phyloP scores from a whole-genome alignment of 1,284 basidiomycete genomes.

The Rhodotorula sp. region DNA sequence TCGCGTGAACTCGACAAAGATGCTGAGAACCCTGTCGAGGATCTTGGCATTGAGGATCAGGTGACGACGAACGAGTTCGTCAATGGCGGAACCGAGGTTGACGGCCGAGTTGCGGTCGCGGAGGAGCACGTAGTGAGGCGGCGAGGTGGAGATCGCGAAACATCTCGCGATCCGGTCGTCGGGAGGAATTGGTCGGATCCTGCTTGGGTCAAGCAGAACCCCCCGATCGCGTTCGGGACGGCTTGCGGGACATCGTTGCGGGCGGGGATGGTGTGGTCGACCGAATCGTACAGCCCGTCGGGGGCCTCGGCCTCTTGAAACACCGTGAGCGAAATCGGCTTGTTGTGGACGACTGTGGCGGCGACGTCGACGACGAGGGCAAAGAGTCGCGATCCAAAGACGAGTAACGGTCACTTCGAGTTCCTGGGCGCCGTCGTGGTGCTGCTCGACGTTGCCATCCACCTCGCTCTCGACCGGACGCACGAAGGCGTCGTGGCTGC shows the following conservation, averaged over 20 bases:
- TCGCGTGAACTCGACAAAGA: conserved; percentile 69
- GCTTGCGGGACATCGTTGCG: conserved; percentile 73
- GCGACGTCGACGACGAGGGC: conserved; percentile 91
- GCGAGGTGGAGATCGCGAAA: conserved; percentile 81
- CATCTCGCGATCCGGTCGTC: conserved; percentile 78
- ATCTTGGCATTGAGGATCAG: conserved; percentile 78
- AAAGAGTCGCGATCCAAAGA: conserved; percentile 84
- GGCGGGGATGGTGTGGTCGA: conserved; percentile 78
- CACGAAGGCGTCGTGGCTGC: too few species aligned
- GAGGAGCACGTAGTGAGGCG: conserved; percentile 78
- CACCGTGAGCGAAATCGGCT: conserved; percentile 87
- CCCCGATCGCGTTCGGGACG: conserved; percentile 93
- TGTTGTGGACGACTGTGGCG: conserved; percentile 97
- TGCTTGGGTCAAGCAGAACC: conserved; percentile 86
- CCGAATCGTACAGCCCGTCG: conserved; percentile 78
- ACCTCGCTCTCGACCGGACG: too few species aligned
- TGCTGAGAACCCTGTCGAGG: conserved; percentile 68
- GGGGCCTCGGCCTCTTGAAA: conserved; percentile 91
- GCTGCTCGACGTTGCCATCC: too few species aligned
- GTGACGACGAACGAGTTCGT: conserved; percentile 95
- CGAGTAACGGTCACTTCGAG: too few species aligned
- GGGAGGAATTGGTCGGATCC: conserved; percentile 77
- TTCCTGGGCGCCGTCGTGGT: too few species aligned
- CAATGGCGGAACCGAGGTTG: conserved; percentile 80
- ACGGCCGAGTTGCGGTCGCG: conserved; percentile 91